Percentiles rank a stretch among this genome's conserved stretches.
These are phyloP conservation scores for Coemansia sp. DNA, from an alignment of 192 early-diverging fungal species.

Conservation along the genomic window DNA sequence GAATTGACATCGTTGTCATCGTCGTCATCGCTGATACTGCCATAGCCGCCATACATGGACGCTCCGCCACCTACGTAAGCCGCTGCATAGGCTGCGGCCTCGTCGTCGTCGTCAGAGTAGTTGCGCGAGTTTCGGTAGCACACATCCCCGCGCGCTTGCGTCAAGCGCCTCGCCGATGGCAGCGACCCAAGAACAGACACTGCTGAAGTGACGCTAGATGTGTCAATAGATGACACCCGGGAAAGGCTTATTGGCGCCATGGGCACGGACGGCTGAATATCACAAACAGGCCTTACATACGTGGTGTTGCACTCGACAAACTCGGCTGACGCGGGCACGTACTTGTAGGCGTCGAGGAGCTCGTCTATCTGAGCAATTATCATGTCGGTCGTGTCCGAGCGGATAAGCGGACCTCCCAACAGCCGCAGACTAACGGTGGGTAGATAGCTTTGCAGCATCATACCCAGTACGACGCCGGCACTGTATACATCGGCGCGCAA, in stretches of 20 bases:
- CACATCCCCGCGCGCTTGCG: slow-evolving; percentile 18
- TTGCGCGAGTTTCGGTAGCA: slow-evolving; percentile 28
- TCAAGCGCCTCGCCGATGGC: background rate
- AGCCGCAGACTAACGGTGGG: slow-evolving; percentile 65
- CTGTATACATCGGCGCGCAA: slow-evolving; percentile 68
- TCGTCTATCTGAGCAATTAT: slow-evolving; percentile 61
- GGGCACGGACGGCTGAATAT: background rate
- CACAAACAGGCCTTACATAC: background rate
- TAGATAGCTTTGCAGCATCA: slow-evolving; percentile 76
- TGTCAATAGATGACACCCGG: background rate
- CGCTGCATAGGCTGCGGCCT: slow-evolving; percentile 43
- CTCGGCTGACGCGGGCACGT: slow-evolving; percentile 30
- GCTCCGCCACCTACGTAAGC: slow-evolving; percentile 38
- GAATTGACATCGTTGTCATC: slow-evolving; percentile 9
- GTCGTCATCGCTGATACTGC: slow-evolving; percentile 34
- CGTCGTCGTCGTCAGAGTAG: slow-evolving; percentile 39
- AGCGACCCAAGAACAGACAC: slow-evolving; percentile 3
- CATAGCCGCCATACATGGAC: slow-evolving; percentile 35
- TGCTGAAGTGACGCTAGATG: background rate
- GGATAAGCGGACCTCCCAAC: slow-evolving; percentile 71
- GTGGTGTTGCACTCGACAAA: slow-evolving; percentile 40
- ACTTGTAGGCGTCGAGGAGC: slow-evolving; percentile 52
- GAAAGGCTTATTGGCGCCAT: slow-evolving; percentile 2
- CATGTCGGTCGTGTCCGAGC: slow-evolving; percentile 68
- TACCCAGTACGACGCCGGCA: slow-evolving; percentile 71